These are phyloP conservation scores for Sporothrix brasiliensis DNA, from an alignment of 2,329 filamentous ascomycete genomes.

Conservation along the genomic window DNA sequence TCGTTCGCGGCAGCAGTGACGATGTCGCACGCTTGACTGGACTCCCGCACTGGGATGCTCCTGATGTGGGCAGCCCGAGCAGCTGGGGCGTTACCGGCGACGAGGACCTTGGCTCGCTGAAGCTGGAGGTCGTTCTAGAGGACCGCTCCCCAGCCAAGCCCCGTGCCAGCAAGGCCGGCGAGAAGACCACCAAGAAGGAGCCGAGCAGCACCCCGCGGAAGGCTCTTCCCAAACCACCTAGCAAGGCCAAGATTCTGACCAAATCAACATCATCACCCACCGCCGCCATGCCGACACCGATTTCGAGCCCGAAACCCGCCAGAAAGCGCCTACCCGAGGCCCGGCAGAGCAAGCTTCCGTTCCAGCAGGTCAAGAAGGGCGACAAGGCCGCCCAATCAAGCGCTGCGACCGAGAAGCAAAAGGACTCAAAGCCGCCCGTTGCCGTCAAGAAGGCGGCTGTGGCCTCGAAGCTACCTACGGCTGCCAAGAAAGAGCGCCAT, in stretches of 20 bases:
- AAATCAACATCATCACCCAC: slow-evolving; percentile 43
- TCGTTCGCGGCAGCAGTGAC: slow-evolving; percentile 85
- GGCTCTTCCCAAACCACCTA: not conserved
- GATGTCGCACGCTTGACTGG: slow-evolving; percentile 76
- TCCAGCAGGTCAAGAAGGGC: slow-evolving; percentile 40
- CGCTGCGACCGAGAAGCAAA: slow-evolving; percentile 7
- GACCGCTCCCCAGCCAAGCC: slow-evolving; percentile 37
- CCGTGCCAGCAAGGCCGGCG: slow-evolving; percentile 30
- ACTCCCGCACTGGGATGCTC: slow-evolving; percentile 62
- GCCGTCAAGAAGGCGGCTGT: not conserved
- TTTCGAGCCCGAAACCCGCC: slow-evolving; percentile 57
- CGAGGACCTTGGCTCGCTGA: slow-evolving; percentile 45
- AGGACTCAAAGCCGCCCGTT: not conserved
- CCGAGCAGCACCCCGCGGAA: not conserved
- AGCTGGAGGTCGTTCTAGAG: slow-evolving; percentile 50
- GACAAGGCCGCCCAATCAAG: not conserved
- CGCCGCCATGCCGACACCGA: slow-evolving; percentile 59
- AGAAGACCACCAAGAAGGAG: slow-evolving; percentile 33
- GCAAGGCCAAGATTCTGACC: slow-evolving; percentile 19
- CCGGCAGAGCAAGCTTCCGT: slow-evolving; percentile 58
- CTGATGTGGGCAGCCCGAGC: slow-evolving; percentile 51
- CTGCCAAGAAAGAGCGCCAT: slow-evolving; percentile 24
- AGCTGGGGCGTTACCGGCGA: slow-evolving; percentile 50
- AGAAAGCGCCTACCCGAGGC: slow-evolving; percentile 45
- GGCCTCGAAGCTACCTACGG: slow-evolving; percentile 31